Percentiles rank a stretch among this genome's conserved stretches.
Evolutionary conservation across 2,329 filamentous ascomycete genomes (phyloP).

Genomic region (Trichoderma guizhouense): DNA sequence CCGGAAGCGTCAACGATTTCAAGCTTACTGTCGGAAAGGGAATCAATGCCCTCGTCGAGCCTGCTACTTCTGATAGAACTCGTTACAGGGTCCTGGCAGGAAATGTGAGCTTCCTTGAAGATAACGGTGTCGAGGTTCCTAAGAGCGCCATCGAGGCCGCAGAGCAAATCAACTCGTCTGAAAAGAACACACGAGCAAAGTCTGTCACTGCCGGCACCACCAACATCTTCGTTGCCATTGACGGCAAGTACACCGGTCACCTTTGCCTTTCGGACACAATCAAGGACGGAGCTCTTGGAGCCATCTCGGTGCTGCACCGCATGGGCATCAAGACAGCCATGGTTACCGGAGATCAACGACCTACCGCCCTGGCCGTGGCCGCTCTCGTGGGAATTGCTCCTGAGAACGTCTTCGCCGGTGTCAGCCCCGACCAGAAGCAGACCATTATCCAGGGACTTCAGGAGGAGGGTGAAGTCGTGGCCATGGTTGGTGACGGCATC

Average conservation of each 20-base stretch:
- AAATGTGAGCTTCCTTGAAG: conserved; percentile 72
- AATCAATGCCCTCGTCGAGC: conserved; percentile 77
- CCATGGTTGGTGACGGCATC: conserved; percentile 98
- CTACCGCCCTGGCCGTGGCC: conserved; percentile 82
- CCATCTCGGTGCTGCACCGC: conserved; percentile 74
- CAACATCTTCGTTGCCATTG: conserved; percentile 86
- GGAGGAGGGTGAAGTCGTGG: conserved; percentile 70
- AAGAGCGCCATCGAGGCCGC: conserved; percentile 61
- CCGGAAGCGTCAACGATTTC: conserved; percentile 84
- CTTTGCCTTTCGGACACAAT: conserved; percentile 85
- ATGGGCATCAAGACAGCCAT: conserved; percentile 88
- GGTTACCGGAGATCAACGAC: conserved; percentile 86
- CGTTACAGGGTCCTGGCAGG: conserved; percentile 81
- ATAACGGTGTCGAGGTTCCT: conserved; percentile 66
- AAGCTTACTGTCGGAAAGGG: conserved; percentile 79
- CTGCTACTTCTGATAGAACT: conserved; percentile 62
- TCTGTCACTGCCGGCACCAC: conserved; percentile 63
- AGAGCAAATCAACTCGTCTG: conserved; percentile 52
- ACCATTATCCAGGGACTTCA: conserved; percentile 77
- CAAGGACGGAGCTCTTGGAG: conserved; percentile 79
- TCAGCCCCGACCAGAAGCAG: conserved; percentile 88
- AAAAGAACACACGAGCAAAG: conserved; percentile 31
- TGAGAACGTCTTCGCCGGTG: conserved; percentile 77
- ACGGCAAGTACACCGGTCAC: conserved; percentile 74
- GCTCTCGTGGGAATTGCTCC: conserved; percentile 73